Conservation (phyloP, 2,329 filamentous ascomycete genomes). For the Boeremia lycopersici region DNA sequence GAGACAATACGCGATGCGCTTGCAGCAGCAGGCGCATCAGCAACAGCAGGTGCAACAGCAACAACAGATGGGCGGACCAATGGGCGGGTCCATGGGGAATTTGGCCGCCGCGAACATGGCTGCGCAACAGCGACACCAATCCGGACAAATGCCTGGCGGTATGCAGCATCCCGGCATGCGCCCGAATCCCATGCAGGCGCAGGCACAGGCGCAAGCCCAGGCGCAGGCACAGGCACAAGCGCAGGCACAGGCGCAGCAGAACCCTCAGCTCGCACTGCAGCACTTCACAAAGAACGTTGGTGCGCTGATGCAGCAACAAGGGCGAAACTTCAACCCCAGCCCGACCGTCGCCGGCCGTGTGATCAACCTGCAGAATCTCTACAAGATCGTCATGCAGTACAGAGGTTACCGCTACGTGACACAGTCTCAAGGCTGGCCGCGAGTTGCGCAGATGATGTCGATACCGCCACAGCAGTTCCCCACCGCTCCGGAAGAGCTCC, state of each 20-base stretch:
- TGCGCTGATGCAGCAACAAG: constrained; percentile 76
- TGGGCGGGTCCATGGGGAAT: constrained; percentile 42
- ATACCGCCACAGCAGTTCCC: constrained; percentile 56
- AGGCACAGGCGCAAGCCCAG: constrained; percentile 27
- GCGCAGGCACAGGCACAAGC: constrained; percentile 27
- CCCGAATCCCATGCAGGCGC: constrained; percentile 38
- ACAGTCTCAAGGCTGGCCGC: constrained; percentile 72
- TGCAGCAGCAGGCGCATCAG: constrained; percentile 69
- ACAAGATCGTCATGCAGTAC: constrained; percentile 74
- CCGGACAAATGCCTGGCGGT: constrained; percentile 46
- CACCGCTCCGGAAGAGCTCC: constrained; percentile 70
- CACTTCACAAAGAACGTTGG: constrained; percentile 71
- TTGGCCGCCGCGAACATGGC: constrained; percentile 48
- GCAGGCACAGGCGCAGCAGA: constrained; percentile 26
- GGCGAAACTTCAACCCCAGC: constrained; percentile 74
- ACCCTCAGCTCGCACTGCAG: constrained; percentile 34
- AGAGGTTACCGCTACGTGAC: constrained; percentile 79
- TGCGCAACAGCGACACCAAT: constrained; percentile 46
- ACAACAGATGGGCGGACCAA: constrained; percentile 63
- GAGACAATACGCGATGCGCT: constrained; percentile 83
- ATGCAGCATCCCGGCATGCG: constrained; percentile 45
- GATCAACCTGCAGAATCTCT: constrained; percentile 77
- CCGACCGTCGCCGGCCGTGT: constrained; percentile 75
- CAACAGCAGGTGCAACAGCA: constrained; percentile 44
- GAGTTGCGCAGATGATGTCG: constrained; percentile 64